phyloP scores from a whole-genome alignment of 2,329 filamentous ascomycete species.

The Fonsecaea erecta region DNA sequence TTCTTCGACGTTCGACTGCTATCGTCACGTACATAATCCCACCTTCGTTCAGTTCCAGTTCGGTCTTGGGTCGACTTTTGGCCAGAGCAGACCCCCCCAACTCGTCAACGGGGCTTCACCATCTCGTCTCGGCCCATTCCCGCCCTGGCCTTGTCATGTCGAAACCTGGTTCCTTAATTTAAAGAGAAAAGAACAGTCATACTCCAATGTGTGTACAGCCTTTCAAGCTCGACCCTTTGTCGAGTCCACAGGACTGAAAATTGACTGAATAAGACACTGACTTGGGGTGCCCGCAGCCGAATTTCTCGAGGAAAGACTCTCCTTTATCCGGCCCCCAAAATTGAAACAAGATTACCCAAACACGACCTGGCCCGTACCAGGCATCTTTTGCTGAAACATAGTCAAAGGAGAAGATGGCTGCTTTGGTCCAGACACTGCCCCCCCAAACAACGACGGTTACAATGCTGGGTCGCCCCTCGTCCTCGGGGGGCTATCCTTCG shows the following conservation, averaged over 20 bases:
- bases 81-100: neutral
- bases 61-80: neutral
- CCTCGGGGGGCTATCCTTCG: slow-evolving; percentile 60
- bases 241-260: neutral
- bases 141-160: slow-evolving; percentile 15
- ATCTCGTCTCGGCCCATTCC: neutral
- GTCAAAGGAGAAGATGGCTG: slow-evolving; percentile 67
- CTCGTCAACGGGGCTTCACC: neutral
- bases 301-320: slow-evolving; percentile 6
- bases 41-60: slow-evolving; percentile 25
- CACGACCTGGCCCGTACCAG: slow-evolving; percentile 1
- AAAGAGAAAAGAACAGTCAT: slow-evolving; percentile 14
- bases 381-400: slow-evolving; percentile 8
- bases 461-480: slow-evolving; percentile 74
- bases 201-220: slow-evolving; percentile 15
- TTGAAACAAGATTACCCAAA: slow-evolving; percentile 12
- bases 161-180: slow-evolving; percentile 12
- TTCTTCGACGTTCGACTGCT: slow-evolving; percentile 21
- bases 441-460: slow-evolving; percentile 76
- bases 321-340: slow-evolving; percentile 14
- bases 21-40: slow-evolving; percentile 19
- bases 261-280: slow-evolving; percentile 8
- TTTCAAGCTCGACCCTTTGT: neutral
- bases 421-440: slow-evolving; percentile 79
- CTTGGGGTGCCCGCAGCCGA: neutral